These are phyloP conservation scores for Xylaria sp. DNA, from an alignment of 2,329 filamentous ascomycete species.

Conservation along the genomic window DNA sequence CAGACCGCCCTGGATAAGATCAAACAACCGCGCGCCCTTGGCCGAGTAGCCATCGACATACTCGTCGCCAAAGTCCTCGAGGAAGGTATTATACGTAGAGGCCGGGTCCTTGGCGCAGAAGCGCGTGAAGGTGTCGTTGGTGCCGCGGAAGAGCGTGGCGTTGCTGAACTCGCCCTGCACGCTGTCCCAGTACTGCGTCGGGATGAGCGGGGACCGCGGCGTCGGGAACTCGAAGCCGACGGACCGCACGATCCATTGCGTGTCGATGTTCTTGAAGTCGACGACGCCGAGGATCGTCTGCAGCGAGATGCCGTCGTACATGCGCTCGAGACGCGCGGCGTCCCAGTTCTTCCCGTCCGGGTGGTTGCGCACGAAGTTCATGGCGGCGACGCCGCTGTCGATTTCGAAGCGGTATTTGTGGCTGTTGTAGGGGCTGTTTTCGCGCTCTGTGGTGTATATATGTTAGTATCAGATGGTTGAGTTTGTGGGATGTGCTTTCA, in stretches of 20 bases:
- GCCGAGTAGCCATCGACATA: constrained; percentile 18
- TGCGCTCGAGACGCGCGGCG: constrained; percentile 15
- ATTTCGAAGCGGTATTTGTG: constrained; percentile 19
- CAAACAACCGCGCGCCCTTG: constrained; percentile 15
- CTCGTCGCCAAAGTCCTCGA: constrained; percentile 14
- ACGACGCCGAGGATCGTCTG: constrained; percentile 17
- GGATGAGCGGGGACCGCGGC: constrained; percentile 17
- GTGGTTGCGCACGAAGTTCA: constrained; percentile 19
- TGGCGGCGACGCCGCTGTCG: constrained; percentile 16
- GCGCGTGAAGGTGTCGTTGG: constrained; percentile 22
- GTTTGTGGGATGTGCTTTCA: no score
- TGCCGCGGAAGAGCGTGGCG: constrained; percentile 20
- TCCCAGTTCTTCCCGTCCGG: constrained; percentile 11
- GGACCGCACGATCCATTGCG: constrained; percentile 20
- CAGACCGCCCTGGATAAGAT: constrained; percentile 21
- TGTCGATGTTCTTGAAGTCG: constrained; percentile 22
- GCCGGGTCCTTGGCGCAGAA: constrained; percentile 18
- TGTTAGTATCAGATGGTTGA: neutral
- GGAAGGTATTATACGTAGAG: constrained; percentile 21
- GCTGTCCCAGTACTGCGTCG: constrained; percentile 16
- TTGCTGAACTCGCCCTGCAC: constrained; percentile 21
- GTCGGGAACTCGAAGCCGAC: constrained; percentile 21
- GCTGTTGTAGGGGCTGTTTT: constrained; percentile 16
- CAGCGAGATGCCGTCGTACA: constrained; percentile 20
- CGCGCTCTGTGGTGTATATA: constrained; percentile 6